Percentiles rank a stretch among this genome's conserved stretches.
phyloP scores from a whole-genome alignment of 78 protist genomes.

The Dictyostelium firmibasis region DNA sequence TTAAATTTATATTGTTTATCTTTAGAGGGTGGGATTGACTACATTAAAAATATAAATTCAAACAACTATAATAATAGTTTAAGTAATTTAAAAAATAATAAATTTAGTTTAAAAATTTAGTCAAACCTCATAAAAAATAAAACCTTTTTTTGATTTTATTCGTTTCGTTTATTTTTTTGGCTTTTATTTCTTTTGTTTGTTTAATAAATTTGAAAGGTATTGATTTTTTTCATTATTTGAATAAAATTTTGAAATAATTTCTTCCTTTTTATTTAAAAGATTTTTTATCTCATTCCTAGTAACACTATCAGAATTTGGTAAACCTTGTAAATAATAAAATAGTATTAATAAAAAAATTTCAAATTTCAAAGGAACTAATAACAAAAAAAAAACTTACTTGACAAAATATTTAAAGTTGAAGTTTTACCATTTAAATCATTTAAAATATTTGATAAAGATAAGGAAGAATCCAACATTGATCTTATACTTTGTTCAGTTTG shows the following conservation, averaged over 20 bases:
- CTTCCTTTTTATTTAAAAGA: neutral
- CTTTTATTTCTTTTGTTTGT: neutral
- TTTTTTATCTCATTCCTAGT: neutral
- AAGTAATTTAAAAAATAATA: neutral
- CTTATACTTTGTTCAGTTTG: neutral
- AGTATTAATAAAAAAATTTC: neutral
- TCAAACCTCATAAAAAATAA: no score
- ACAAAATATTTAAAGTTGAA: neutral
- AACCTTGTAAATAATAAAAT: neutral
- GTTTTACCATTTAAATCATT: conserved; percentile 22
- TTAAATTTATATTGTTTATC: neutral
- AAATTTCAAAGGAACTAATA: no score
- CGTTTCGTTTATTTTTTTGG: no score
- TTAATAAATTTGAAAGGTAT: neutral
- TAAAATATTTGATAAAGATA: neutral
- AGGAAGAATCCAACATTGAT: conserved; percentile 11
- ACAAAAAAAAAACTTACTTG: neutral
- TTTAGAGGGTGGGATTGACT: neutral
- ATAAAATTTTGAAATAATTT: neutral
- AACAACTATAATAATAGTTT: no score
- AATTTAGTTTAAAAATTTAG: neutral
- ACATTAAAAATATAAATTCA: neutral
- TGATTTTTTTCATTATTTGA: neutral
- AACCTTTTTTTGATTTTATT: no score
- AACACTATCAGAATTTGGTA: neutral